Percentiles rank a stretch among this genome's conserved stretches.
These are phyloP conservation scores for Chytriomyces sp. DNA, from an alignment of 192 early-diverging fungal species.

Conservation along the genomic window DNA sequence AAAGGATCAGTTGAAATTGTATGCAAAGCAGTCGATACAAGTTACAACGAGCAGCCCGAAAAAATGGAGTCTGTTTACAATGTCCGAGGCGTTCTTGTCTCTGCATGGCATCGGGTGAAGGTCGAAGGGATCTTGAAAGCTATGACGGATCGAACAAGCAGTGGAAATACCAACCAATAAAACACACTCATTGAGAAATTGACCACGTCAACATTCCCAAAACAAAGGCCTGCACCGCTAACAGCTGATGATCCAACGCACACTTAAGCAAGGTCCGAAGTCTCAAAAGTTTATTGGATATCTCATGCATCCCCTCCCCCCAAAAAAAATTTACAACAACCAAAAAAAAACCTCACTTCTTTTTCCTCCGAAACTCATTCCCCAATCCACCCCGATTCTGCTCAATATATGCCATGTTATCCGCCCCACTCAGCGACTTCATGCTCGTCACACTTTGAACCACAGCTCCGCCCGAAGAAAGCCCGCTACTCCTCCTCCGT, in stretches of 20 bases:
- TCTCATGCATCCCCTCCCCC: too few relatives aligned
- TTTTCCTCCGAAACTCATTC: not conserved
- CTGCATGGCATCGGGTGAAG: slow-evolving; percentile 54
- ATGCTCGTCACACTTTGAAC: slow-evolving; percentile 61
- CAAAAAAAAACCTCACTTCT: not conserved
- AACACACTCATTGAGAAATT: too few relatives aligned
- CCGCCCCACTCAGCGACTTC: slow-evolving; percentile 84
- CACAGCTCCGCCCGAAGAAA: not conserved
- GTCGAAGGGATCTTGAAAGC: not conserved
- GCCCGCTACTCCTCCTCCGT: slow-evolving; percentile 44
- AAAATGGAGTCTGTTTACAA: slow-evolving; percentile 52
- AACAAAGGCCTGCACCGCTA: too few relatives aligned
- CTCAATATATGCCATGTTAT: slow-evolving; percentile 95
- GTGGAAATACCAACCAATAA: too few relatives aligned
- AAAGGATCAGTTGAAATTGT: slow-evolving; percentile 61
- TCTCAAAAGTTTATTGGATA: too few relatives aligned
- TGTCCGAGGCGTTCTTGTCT: slow-evolving; percentile 52
- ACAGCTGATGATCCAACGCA: too few relatives aligned
- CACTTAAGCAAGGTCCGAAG: too few relatives aligned
- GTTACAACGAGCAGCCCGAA: slow-evolving; percentile 88
- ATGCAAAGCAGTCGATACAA: slow-evolving; percentile 82
- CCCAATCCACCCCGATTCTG: slow-evolving; percentile 24
- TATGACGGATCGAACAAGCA: too few relatives aligned
- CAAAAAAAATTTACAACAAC: too few relatives aligned
- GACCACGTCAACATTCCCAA: too few relatives aligned